These are phyloP conservation scores for Alternaria panax DNA, from an alignment of 2,329 filamentous ascomycete species.

Conservation along the genomic window DNA sequence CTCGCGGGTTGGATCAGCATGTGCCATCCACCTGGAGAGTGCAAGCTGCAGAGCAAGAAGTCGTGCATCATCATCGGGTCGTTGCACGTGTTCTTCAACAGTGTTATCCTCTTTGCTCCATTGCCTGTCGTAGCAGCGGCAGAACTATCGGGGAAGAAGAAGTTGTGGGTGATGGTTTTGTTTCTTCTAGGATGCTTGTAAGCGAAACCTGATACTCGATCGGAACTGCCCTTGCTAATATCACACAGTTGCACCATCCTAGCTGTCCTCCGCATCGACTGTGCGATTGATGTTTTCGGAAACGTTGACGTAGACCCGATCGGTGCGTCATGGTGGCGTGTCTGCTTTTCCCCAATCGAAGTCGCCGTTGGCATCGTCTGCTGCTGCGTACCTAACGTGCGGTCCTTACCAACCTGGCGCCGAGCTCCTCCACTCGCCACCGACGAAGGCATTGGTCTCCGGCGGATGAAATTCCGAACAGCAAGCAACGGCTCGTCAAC, in stretches of 20 bases:
- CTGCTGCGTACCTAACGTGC: slow-evolving; percentile 29
- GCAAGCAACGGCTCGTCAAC: slow-evolving; percentile 26
- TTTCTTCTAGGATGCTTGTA: slow-evolving; percentile 30
- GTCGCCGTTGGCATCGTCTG: slow-evolving; percentile 29
- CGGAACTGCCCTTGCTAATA: slow-evolving; percentile 4
- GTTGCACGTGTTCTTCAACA: slow-evolving; percentile 30
- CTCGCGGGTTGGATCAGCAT: slow-evolving; percentile 25
- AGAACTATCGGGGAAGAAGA: slow-evolving; percentile 22
- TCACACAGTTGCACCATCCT: slow-evolving; percentile 22
- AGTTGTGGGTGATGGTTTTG: slow-evolving; percentile 15
- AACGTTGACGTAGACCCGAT: slow-evolving; percentile 24
- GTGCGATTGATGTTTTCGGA: slow-evolving; percentile 26
- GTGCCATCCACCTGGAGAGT: slow-evolving; percentile 29
- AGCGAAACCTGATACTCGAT: neutral
- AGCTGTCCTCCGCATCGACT: slow-evolving; percentile 30
- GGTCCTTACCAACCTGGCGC: slow-evolving; percentile 18
- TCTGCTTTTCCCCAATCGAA: slow-evolving; percentile 31
- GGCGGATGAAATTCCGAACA: slow-evolving; percentile 25
- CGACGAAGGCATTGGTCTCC: slow-evolving; percentile 22
- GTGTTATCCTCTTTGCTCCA: slow-evolving; percentile 18
- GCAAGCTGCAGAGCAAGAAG: slow-evolving; percentile 23
- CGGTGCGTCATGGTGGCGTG: slow-evolving; percentile 29
- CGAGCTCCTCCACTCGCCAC: slow-evolving; percentile 11
- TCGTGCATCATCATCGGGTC: slow-evolving; percentile 28
- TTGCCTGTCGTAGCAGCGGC: slow-evolving; percentile 22